Base-by-base conservation (phyloP, 306 rosid species). In the Lotus japonicus region DNA sequence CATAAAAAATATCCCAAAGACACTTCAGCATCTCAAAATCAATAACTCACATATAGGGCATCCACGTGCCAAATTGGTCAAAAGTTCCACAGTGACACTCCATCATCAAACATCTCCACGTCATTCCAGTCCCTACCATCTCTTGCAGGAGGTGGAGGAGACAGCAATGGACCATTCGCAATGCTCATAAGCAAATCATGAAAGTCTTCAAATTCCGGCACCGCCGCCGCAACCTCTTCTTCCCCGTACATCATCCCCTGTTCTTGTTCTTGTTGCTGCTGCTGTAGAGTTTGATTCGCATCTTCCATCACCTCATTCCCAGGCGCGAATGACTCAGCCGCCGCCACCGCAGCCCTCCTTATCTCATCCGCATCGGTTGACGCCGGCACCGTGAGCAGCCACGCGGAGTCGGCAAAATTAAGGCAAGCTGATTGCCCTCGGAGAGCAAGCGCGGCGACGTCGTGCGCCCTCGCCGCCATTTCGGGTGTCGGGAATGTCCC, bases 401-500 rank as follows among this genome's bases (percentile, higher is more conserved):
- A 83, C 0, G 70, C 85, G 0, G 98, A 92, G 77, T 92, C 97
- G 0, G 92, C 94, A 6, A 92, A 92, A 42, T 92, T 92, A 13
- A 92, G 88, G 28, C 98, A 90, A 0, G 91, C 91, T 0, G 82
- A 81, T 51, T 72, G 88, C 0, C 92, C 97, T 0, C 87, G 52
- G 2, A 90, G 73, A 0, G 86, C 81, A 3, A 94, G 75, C 0
- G 90, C 92, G 0, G 98, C 97, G 19, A 94, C 92, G 35, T 94
- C 98, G 11, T 94, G 96, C 0, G 98, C 98, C 0, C 98, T 80
- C 0, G 97, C 98, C 0, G 97, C 97, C 94, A 90, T 94, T 67
- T 94, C 92, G 0, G 97, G 82, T 0, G 89, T 94, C 0, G 83
- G 73, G 56, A 88, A 88, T 0, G 98, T 94, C 9, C 98, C 98